A percentile compares a stretch with the other conserved stretches of the same genome.
Conservation (phyloP, 1,139 yeast species). For the Lodderomyces pseudojiufengensis region DNA sequence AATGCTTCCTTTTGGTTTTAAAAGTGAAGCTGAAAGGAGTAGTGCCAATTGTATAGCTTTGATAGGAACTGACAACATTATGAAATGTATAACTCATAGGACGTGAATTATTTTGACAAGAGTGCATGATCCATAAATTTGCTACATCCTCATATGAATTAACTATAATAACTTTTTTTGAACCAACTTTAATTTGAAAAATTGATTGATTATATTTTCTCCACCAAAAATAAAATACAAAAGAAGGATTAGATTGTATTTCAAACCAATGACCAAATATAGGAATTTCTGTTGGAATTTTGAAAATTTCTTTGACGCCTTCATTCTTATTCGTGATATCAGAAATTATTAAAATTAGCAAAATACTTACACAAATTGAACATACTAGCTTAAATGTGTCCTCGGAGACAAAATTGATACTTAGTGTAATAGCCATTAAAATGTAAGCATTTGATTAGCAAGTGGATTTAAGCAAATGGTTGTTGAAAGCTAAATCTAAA, state of each 20-base stretch:
- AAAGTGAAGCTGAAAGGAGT: conserved; percentile 64
- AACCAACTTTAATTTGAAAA: conserved; percentile 64
- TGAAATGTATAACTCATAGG: conserved; percentile 71
- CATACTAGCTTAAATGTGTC: no score
- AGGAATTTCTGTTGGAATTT: conserved; percentile 49
- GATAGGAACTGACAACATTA: conserved; percentile 56
- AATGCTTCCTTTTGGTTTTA: conserved; percentile 49
- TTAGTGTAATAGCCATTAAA: no score
- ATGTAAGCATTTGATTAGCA: no score
- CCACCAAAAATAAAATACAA: conserved; percentile 48
- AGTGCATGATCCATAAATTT: conserved; percentile 51
- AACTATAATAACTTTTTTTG: conserved; percentile 55
- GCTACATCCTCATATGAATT: conserved; percentile 55
- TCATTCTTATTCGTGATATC: no score
- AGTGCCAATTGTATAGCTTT: conserved; percentile 71
- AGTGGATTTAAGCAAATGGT: no score
- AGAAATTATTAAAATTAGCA: no score
- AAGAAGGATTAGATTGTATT: conserved; percentile 49
- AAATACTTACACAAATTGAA: no score
- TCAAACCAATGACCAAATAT: conserved; percentile 52
- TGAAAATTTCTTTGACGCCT: conserved; percentile 21
- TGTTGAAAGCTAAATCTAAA: no score
- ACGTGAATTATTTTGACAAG: conserved; percentile 59
- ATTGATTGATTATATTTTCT: conserved; percentile 38
- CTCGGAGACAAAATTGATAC: no score